phyloP scores from a whole-genome alignment of 352 stramenopile genomes.

The Pythium myriotylum region DNA sequence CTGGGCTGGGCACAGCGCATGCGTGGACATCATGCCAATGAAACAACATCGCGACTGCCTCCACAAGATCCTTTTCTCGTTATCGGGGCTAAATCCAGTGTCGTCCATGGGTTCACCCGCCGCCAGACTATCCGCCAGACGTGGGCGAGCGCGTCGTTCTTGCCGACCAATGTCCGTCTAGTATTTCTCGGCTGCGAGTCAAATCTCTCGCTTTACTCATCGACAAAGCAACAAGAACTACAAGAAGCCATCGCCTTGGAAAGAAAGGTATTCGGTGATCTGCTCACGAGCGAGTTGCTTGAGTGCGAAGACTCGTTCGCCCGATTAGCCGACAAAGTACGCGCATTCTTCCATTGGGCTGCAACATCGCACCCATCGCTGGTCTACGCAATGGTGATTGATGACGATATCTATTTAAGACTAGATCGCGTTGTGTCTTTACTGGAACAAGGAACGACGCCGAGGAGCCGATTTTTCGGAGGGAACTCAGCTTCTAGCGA shows the following conservation, averaged over 20 bases:
- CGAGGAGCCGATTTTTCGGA: background rate
- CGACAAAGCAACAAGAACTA: background rate
- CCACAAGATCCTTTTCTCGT: constrained; percentile 19
- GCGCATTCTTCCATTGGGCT: constrained; percentile 6
- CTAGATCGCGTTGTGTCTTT: background rate
- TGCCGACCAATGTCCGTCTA: constrained; percentile 25
- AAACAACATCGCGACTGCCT: background rate
- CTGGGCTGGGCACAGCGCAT: background rate
- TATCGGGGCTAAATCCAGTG: constrained; percentile 50
- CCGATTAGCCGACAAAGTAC: constrained; percentile 4
- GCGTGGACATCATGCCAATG: background rate
- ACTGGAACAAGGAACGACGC: background rate
- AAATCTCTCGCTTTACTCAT: background rate
- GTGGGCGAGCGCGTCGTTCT: constrained; percentile 25
- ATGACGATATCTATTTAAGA: constrained; percentile 47
- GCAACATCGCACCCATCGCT: background rate
- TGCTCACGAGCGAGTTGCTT: constrained; percentile 10
- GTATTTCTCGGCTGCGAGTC: constrained; percentile 43
- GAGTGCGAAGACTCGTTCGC: constrained; percentile 6
- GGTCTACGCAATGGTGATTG: constrained; percentile 38
- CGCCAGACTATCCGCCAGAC: constrained; percentile 31
- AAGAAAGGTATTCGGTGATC: constrained; percentile 19
- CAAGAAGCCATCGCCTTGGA: constrained; percentile 23
- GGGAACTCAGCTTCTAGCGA: constrained; percentile 2
- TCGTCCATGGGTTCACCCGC: constrained; percentile 35